Percentiles rank a stretch among this genome's conserved stretches.
Evolutionary conservation across 164 flowering plant genomes (phyloP).

Genomic region (Euptelea pleiosperma): DNA sequence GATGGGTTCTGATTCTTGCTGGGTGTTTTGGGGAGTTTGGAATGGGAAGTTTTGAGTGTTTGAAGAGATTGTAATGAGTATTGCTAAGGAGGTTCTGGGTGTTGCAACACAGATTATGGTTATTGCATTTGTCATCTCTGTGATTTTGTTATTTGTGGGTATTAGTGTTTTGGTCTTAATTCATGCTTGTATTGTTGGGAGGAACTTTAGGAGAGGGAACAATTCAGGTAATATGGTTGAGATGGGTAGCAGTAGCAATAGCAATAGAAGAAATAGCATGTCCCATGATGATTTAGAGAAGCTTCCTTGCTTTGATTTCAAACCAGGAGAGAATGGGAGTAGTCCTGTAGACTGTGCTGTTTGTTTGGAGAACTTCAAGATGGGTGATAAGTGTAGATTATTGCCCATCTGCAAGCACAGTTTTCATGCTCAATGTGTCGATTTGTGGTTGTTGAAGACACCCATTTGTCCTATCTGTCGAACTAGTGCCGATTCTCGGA

Average conservation of each 20-base stretch:
- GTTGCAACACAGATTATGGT: conserved; percentile 32
- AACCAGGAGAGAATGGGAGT: conserved; percentile 23
- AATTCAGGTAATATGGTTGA: conserved; percentile 3
- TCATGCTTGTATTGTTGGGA: conserved; percentile 54
- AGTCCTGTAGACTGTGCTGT: conserved; percentile 42
- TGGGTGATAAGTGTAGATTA: conserved; percentile 44
- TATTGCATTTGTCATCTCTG: conserved; percentile 46
- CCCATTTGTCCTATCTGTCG: conserved; percentile 50
- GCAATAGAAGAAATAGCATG: conserved; percentile 35
- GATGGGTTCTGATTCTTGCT: no score
- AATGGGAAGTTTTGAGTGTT: no score
- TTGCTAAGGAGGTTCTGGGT: conserved; percentile 6
- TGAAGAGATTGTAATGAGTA: conserved; percentile 20
- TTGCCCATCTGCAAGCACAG: conserved; percentile 44
- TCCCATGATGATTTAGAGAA: conserved; percentile 48
- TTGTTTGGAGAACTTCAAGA: conserved; percentile 43
- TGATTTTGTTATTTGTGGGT: conserved; percentile 40
- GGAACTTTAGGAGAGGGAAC: conserved; percentile 41
- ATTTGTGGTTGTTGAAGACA: conserved; percentile 42
- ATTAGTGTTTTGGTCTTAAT: conserved; percentile 46
- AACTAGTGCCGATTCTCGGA: conserved; percentile 18
- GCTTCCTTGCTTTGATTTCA: conserved; percentile 54
- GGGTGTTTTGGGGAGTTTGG: no score
- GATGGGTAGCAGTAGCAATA: not conserved
- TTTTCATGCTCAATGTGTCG: conserved; percentile 48